A percentile compares a stretch with the other conserved stretches of the same genome.
These are phyloP conservation scores for Elsinoe australis DNA, from an alignment of 2,329 filamentous ascomycete genomes.

Conservation along the genomic window DNA sequence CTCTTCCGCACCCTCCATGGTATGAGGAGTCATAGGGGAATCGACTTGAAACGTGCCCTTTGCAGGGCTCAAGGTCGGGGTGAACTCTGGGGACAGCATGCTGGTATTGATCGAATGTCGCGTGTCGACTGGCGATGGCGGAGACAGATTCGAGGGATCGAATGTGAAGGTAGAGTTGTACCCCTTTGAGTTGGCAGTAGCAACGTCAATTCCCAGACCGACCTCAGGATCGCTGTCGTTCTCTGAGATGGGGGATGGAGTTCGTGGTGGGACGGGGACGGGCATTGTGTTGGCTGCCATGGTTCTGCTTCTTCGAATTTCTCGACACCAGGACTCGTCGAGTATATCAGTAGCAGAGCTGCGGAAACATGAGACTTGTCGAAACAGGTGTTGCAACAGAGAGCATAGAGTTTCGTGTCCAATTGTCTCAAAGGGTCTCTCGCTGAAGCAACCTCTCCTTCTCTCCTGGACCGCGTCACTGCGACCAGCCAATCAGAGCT, in stretches of 20 bases:
- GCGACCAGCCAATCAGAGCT: slow-evolving; percentile 11
- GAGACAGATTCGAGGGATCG: slow-evolving; percentile 11
- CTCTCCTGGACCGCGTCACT: slow-evolving; percentile 2
- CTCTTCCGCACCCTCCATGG: slow-evolving; percentile 23
- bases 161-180: slow-evolving; percentile 17
- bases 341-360: slow-evolving; percentile 6
- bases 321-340: not conserved
- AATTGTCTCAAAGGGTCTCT: slow-evolving; percentile 14
- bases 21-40: slow-evolving; percentile 27
- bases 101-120: slow-evolving; percentile 14
- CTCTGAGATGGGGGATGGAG: slow-evolving; percentile 56
- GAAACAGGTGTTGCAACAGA: not conserved
- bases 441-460: too few species aligned
- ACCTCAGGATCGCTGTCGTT: slow-evolving; percentile 35
- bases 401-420: not conserved
- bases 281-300: slow-evolving; percentile 54
- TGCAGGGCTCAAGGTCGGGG: slow-evolving; percentile 16
- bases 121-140: slow-evolving; percentile 14
- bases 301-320: slow-evolving; percentile 15
- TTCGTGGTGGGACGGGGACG: slow-evolving; percentile 53
- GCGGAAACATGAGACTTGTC: slow-evolving; percentile 1
- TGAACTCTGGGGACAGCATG: slow-evolving; percentile 20
- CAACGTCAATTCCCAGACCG: slow-evolving; percentile 24
- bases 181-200: slow-evolving; percentile 14
- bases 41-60: slow-evolving; percentile 23